Percentiles rank a stretch among this genome's conserved stretches.
phyloP scores from a whole-genome alignment of 2,329 filamentous ascomycete genomes.

The Amauroascus niger region DNA sequence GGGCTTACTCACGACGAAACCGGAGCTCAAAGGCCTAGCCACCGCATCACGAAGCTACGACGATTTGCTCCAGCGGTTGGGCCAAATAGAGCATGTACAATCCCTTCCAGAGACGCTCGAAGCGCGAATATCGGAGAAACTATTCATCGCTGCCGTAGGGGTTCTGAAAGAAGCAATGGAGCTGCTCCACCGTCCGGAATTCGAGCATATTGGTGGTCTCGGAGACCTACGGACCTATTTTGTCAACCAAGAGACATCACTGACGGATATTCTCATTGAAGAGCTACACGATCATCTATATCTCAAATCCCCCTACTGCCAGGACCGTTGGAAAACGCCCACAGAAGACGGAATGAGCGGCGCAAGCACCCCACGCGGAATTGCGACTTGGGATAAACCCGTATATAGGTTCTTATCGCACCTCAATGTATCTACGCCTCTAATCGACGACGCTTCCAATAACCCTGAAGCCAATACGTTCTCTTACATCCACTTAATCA shows the following conservation, averaged over 20 bases:
- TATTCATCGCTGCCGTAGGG: conserved; percentile 85
- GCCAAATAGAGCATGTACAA: conserved; percentile 78
- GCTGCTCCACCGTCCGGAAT: conserved; percentile 72
- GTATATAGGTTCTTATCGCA: conserved; percentile 49
- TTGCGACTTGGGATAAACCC: conserved; percentile 43
- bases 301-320: conserved; percentile 93
- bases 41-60: conserved; percentile 84
- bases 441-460: conserved; percentile 79
- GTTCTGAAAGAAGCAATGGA: conserved; percentile 79
- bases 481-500: conserved; percentile 75
- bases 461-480: conserved; percentile 96
- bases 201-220: conserved; percentile 84
- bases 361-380: conserved; percentile 22
- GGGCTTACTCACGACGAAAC: conserved; percentile 74
- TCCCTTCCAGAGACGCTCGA: conserved; percentile 86
- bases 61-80: conserved; percentile 71
- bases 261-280: conserved; percentile 94
- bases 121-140: conserved; percentile 89
- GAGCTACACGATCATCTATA: conserved; percentile 96
- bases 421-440: conserved; percentile 45
- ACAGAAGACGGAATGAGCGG: conserved; percentile 28
- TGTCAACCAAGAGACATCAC: conserved; percentile 78
- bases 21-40: conserved; percentile 82
- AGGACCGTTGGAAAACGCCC: conserved; percentile 85
- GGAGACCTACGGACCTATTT: conserved; percentile 79